A percentile compares a stretch with the other conserved stretches of the same genome.
These are phyloP conservation scores for Barnettozyma populi DNA, from an alignment of 805 yeast species.

Conservation along the genomic window DNA sequence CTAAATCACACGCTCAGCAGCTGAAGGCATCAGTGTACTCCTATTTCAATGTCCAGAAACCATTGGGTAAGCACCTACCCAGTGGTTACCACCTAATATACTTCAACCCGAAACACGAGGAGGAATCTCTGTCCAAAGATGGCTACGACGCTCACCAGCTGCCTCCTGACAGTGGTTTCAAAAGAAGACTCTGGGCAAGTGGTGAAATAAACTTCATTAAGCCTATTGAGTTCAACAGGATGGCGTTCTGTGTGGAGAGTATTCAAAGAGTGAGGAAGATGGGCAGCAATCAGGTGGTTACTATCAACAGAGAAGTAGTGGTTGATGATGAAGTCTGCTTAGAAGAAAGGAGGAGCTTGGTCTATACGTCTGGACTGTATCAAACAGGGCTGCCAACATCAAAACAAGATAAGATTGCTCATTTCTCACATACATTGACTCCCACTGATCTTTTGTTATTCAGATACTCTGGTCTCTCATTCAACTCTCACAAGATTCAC, in stretches of 20 bases:
- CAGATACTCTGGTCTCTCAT: constrained; percentile 69
- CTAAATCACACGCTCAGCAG: constrained; percentile 18
- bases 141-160: constrained; percentile 75
- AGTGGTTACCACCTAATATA: constrained; percentile 63
- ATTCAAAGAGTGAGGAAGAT: constrained; percentile 36
- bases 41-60: constrained; percentile 21
- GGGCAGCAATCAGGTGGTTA: constrained; percentile 42
- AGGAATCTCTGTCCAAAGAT: constrained; percentile 49
- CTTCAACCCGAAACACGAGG: constrained; percentile 54
- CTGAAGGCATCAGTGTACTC: constrained; percentile 22
- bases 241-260: constrained; percentile 47
- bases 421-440: constrained; percentile 24
- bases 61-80: constrained; percentile 25
- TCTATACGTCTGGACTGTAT: constrained; percentile 46
- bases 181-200: constrained; percentile 74
- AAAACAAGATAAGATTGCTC: constrained; percentile 10
- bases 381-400: constrained; percentile 3
- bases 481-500: constrained; percentile 83
- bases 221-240: constrained; percentile 32
- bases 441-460: constrained; percentile 43
- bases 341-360: constrained; percentile 53
- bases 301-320: constrained; percentile 45
- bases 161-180: constrained; percentile 28
- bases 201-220: constrained; percentile 49
- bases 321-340: constrained; percentile 26